These are phyloP conservation scores for Zoysia matrella DNA, from an alignment of 202 grass and related monocot genomes.

Conservation along the genomic window DNA sequence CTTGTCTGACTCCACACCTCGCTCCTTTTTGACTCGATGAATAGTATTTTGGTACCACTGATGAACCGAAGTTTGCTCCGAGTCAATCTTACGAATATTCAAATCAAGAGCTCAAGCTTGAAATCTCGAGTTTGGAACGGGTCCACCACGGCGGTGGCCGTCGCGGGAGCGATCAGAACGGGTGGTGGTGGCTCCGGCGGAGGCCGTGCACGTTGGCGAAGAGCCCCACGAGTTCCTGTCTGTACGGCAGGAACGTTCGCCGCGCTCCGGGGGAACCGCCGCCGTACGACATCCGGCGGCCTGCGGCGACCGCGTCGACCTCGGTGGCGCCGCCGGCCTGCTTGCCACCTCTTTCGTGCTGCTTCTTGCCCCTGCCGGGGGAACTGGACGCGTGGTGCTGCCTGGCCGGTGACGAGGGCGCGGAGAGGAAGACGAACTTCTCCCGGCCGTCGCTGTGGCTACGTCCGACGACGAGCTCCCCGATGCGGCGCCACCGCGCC, in stretches of 20 bases:
- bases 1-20: constrained; percentile 29
- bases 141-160: not conserved
- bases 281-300: constrained; percentile 51
- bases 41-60: not conserved
- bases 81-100: constrained; percentile 42
- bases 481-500: constrained; percentile 77
- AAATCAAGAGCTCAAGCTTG: constrained; percentile 20
- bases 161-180: constrained; percentile 14
- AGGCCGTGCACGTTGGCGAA: constrained; percentile 64
- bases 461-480: constrained; percentile 71
- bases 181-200: constrained; percentile 44
- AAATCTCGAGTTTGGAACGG: constrained; percentile 27
- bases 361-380: constrained; percentile 12
- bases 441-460: constrained; percentile 85
- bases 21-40: not conserved
- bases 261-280: constrained; percentile 32
- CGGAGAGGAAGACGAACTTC: constrained; percentile 72
- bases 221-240: constrained; percentile 69
- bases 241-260: constrained; percentile 84
- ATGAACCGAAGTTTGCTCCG: not conserved
- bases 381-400: not conserved
- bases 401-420: constrained; percentile 46
- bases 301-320: constrained; percentile 47
- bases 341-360: not conserved
- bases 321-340: not conserved